Evolutionary conservation across 352 stramenopile species (phyloP).

Genomic region (Blastocystis sp.): DNA sequence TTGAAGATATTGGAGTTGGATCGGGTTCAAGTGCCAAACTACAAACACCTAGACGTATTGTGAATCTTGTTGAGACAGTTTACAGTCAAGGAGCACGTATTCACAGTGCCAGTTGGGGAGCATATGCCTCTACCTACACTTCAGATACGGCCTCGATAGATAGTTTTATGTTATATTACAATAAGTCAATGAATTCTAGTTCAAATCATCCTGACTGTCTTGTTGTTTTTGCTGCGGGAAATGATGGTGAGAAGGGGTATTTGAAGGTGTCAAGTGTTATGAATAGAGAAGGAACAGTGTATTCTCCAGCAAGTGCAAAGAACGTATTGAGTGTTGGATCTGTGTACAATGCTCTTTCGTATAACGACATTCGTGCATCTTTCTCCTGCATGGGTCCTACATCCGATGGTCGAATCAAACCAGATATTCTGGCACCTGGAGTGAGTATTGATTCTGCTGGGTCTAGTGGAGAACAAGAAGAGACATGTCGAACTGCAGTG

Average conservation of each 20-base stretch:
- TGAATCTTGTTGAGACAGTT: conserved; percentile 3
- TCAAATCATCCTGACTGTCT: conserved; percentile 81
- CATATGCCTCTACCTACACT: conserved; percentile 51
- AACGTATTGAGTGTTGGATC: conserved; percentile 80
- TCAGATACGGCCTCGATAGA: conserved; percentile 61
- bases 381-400: conserved; percentile 71
- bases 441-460: conserved; percentile 70
- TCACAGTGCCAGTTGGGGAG: conserved; percentile 72
- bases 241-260: conserved; percentile 78
- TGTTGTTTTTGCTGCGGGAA: conserved; percentile 82
- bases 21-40: neutral
- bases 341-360: conserved; percentile 73
- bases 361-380: conserved; percentile 73
- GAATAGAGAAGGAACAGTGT: conserved; percentile 71
- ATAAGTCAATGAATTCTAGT: conserved; percentile 78
- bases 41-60: conserved; percentile 18
- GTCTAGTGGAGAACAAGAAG: conserved; percentile 20
- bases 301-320: conserved; percentile 77
- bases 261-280: neutral
- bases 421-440: conserved; percentile 73
- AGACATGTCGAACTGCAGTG: conserved; percentile 14
- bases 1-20: conserved; percentile 39
- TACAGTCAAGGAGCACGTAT: conserved; percentile 69
- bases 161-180: neutral
- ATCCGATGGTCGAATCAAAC: conserved; percentile 73